Percentiles rank a stretch among this genome's conserved stretches.
Evolutionary conservation across 768 basidiomycete species (phyloP).

Genomic region (Mycena latifolia): DNA sequence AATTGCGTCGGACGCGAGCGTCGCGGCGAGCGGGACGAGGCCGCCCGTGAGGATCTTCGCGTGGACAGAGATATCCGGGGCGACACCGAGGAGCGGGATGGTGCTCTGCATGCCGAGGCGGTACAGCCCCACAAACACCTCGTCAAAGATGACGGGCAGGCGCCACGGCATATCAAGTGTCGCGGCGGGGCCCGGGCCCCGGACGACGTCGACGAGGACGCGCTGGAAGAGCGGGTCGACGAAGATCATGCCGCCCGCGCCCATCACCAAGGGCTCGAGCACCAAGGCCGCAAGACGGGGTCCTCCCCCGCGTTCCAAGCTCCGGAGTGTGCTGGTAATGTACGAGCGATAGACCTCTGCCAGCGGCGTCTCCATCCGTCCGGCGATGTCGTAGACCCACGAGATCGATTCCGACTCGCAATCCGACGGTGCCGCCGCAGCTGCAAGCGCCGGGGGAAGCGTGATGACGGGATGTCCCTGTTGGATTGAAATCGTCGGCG

Average conservation of each 20-base stretch:
- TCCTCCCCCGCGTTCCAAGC: slow-evolving; percentile 56
- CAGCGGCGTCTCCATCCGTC: slow-evolving; percentile 70
- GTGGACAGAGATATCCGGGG: slow-evolving; percentile 91
- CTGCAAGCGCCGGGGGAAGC: slow-evolving; percentile 63
- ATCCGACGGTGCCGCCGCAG: slow-evolving; percentile 41
- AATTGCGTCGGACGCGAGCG: slow-evolving; percentile 83
- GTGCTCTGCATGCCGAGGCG: slow-evolving; percentile 82
- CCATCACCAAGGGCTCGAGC: slow-evolving; percentile 93
- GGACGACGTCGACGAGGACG: slow-evolving; percentile 84
- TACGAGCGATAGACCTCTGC: slow-evolving; percentile 73
- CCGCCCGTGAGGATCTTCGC: slow-evolving; percentile 97
- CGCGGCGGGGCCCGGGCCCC: slow-evolving; percentile 55
- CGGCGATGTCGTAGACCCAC: slow-evolving; percentile 77
- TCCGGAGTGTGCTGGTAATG: slow-evolving; percentile 48
- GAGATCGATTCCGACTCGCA: slow-evolving; percentile 60
- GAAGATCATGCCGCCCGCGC: slow-evolving; percentile 97
- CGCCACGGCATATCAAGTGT: slow-evolving; percentile 55
- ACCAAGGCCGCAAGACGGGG: slow-evolving; percentile 79
- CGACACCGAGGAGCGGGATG: slow-evolving; percentile 72
- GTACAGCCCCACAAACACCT: slow-evolving; percentile 95
- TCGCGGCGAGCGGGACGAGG: slow-evolving; percentile 86
- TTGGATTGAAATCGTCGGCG: slow-evolving; percentile 80
- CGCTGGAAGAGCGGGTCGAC: slow-evolving; percentile 98
- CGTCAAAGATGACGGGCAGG: slow-evolving; percentile 94
- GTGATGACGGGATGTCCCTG: slow-evolving; percentile 67